These are phyloP conservation scores for Saccharomycopsis olivae DNA, from an alignment of 805 yeast genomes.

Conservation along the genomic window DNA sequence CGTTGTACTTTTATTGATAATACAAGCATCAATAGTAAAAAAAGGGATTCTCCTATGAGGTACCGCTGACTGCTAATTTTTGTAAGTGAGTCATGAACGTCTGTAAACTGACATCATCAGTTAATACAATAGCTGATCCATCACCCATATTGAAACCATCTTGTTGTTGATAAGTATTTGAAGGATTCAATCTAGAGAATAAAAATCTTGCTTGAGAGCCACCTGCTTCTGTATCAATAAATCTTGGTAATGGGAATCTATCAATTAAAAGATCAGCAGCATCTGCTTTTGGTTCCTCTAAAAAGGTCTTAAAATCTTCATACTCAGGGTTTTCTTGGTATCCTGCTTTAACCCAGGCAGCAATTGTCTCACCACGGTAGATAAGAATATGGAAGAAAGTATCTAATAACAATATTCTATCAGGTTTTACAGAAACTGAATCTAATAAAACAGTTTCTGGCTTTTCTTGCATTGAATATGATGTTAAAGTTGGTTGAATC, in stretches of 20 bases:
- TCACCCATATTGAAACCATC: conserved; percentile 22
- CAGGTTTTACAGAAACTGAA: conserved; percentile 49
- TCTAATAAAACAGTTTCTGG: conserved; percentile 58
- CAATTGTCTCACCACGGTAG: conserved; percentile 54
- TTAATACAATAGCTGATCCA: conserved; percentile 69
- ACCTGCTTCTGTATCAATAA: conserved; percentile 65
- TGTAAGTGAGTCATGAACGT: conserved; percentile 93
- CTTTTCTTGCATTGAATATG: conserved; percentile 40
- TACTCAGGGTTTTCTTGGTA: conserved; percentile 55
- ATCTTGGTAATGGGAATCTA: conserved; percentile 62
- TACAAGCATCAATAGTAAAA: too few relatives aligned
- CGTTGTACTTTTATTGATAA: too few relatives aligned
- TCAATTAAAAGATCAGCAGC: conserved; percentile 57
- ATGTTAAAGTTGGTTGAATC: conserved; percentile 60
- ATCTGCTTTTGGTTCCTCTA: conserved; percentile 52
- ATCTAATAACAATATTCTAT: conserved; percentile 47
- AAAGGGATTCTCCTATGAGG: too few relatives aligned
- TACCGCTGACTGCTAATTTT: conserved; percentile 67
- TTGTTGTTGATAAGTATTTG: conserved; percentile 39
- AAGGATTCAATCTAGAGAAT: conserved; percentile 59
- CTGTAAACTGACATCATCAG: conserved; percentile 93
- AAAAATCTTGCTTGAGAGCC: conserved; percentile 68
- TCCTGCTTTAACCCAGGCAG: conserved; percentile 55
- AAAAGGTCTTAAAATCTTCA: conserved; percentile 45
- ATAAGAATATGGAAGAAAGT: conserved; percentile 62